Evolutionary conservation across 2,329 filamentous ascomycete species (phyloP), one percentile per base, ranked within the genome.

Genomic region (Xylariaceae sp.): DNA sequence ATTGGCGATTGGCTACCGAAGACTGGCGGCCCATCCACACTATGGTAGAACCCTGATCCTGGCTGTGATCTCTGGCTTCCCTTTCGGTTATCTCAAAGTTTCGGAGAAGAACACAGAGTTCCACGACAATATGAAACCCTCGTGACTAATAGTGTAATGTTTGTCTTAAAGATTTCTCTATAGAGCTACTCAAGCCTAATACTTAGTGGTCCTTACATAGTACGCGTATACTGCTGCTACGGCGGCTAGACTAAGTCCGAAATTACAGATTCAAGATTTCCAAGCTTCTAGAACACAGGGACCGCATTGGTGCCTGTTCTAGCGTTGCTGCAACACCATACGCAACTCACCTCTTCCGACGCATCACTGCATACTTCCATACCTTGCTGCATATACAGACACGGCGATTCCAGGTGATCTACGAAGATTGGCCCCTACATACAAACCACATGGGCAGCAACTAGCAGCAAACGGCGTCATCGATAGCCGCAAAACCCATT

Each of bases 281-380:
- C 21, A 15, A 29, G 13, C 27, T 53, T 53, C 50, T 53, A 53
- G 50, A 53, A 53, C 27, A 24, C 35, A 35, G 29, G 13, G 16
- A 21, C 20, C 10, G 24, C 16, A 32, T 7, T 45, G 7, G 16
- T 30, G 23, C 5, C 23, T 10, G 27, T 43, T 52, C 49, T 52
- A 46, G 42, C 35, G 49, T 20, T 51, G 29, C 49, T 37, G 33
- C 21, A 18, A n/a, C 24, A 32, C 32, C 36, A 50, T 37, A 5
- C 6, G 23, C 18, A 29, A 24, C n/a, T n/a, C 24, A 15, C 11
- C 36, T 42, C 37, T 23, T 41, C 45, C 43, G 50, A 27, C 36
- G 43, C 24, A 37, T n/a, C n/a, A 43, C 35, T 37, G 21, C 42
- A 35, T 35, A 30, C 33, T 47, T 47, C 11, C 10, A 18, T 23